Evolutionary conservation across 2,329 filamentous ascomycete species (phyloP).

Genomic region (Phialocephala sp.): DNA sequence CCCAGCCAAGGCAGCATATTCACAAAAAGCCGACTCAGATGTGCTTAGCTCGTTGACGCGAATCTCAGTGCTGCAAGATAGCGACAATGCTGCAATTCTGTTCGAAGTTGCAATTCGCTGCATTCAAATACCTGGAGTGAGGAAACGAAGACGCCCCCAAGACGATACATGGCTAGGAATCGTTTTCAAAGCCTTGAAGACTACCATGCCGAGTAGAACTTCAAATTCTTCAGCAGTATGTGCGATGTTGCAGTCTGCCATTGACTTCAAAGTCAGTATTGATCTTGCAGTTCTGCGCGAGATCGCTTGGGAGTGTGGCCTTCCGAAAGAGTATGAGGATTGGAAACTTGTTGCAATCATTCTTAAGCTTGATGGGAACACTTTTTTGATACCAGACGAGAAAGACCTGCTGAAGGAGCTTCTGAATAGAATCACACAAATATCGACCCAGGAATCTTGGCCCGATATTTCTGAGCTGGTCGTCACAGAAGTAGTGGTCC

Average conservation of each 20-base stretch:
- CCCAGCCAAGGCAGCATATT: constrained; percentile 38
- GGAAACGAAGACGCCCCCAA: constrained; percentile 50
- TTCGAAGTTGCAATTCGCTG: constrained; percentile 53
- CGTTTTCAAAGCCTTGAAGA: constrained; percentile 47
- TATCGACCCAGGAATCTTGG: constrained; percentile 33
- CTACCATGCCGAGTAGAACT: constrained; percentile 34
- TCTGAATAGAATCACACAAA: constrained; percentile 42
- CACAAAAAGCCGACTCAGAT: constrained; percentile 26
- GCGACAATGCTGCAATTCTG: constrained; percentile 49
- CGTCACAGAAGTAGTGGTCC: constrained; percentile 45
- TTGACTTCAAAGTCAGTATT: constrained; percentile 44
- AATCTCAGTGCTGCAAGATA: constrained; percentile 35
- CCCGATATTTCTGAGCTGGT: constrained; percentile 37
- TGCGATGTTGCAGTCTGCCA: constrained; percentile 45
- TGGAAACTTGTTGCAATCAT: constrained; percentile 50
- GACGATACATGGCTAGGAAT: constrained; percentile 56
- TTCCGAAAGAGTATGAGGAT: constrained; percentile 39
- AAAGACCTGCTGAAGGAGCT: constrained; percentile 41
- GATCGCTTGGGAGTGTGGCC: constrained; percentile 41
- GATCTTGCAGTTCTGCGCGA: constrained; percentile 43
- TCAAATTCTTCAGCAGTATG: constrained; percentile 37
- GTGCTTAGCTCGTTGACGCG: constrained; percentile 37
- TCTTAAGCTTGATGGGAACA: constrained; percentile 52
- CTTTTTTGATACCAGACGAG: constrained; percentile 49
- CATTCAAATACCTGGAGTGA: constrained; percentile 49